Conservation (phyloP, 1,284 basidiomycete species). For the Austroboletus olivaceoglutinosus region DNA sequence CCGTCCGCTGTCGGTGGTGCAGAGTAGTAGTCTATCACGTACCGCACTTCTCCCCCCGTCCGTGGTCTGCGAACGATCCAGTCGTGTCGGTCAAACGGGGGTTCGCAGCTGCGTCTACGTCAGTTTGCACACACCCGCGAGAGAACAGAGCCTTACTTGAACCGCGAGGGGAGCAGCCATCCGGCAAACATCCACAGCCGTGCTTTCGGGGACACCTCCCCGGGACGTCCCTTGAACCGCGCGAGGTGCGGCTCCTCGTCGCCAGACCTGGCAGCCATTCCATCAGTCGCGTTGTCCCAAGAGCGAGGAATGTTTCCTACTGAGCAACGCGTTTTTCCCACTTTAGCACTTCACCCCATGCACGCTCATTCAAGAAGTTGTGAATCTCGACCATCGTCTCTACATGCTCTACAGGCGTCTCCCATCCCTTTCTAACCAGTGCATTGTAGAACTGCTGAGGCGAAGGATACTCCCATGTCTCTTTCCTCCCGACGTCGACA, state of each 20-base stretch:
- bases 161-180: slow-evolving; percentile 83
- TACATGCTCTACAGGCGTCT: slow-evolving; percentile 94
- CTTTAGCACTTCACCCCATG: slow-evolving; percentile 92
- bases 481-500: slow-evolving; percentile 23
- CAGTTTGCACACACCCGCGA: slow-evolving; percentile 3
- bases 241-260: slow-evolving; percentile 68
- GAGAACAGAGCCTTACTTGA: slow-evolving; percentile 64
- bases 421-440: slow-evolving; percentile 94
- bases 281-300: slow-evolving; percentile 2
- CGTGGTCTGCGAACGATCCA: slow-evolving; percentile 86
- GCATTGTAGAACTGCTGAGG: slow-evolving; percentile 99
- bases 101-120: slow-evolving; percentile 61
- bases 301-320: slow-evolving; percentile 37
- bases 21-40: slow-evolving; percentile 96
- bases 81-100: slow-evolving; percentile 98
- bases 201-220: slow-evolving; percentile 87
- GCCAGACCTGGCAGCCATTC: slow-evolving; percentile 27
- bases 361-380: slow-evolving; percentile 96
- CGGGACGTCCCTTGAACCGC: slow-evolving; percentile 87
- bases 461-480: slow-evolving; percentile 92
- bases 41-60: slow-evolving; percentile 78
- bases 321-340: slow-evolving; percentile 81
- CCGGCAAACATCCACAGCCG: slow-evolving; percentile 82
- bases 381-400: slow-evolving; percentile 98
- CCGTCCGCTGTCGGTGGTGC: slow-evolving; percentile 83